A percentile compares a stretch with the other conserved stretches of the same genome.
These are phyloP conservation scores for Neoarthrinium moseri DNA, from an alignment of 2,329 filamentous ascomycete genomes.

Conservation along the genomic window DNA sequence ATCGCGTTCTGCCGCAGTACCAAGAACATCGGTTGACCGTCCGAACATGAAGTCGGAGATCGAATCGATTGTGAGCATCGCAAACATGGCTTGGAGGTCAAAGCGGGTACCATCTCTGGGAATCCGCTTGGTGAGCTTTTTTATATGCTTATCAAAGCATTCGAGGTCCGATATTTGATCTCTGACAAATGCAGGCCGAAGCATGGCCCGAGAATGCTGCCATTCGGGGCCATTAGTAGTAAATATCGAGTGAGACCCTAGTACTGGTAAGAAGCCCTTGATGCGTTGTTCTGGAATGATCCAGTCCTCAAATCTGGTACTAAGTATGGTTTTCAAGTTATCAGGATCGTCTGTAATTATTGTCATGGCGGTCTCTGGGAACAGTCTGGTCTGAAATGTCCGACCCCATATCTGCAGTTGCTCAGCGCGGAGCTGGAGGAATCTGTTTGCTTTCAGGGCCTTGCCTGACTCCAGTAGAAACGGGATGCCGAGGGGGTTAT, in stretches of 20 bases:
- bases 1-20: constrained; percentile 32
- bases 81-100: constrained; percentile 64
- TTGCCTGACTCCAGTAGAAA: constrained; percentile 20
- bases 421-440: constrained; percentile 16
- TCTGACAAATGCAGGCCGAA: constrained; percentile 53
- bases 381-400: constrained; percentile 21
- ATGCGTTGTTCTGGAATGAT: constrained; percentile 37
- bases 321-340: constrained; percentile 10
- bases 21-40: constrained; percentile 39
- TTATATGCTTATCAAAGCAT: constrained; percentile 68
- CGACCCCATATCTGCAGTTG: constrained; percentile 16
- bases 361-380: constrained; percentile 15
- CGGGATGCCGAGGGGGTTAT: constrained; percentile 21
- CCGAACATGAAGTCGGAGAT: constrained; percentile 65
- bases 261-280: constrained; percentile 35
- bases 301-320: constrained; percentile 43
- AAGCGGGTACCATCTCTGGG: constrained; percentile 53
- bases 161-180: constrained; percentile 65
- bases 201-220: constrained; percentile 49
- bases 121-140: constrained; percentile 57
- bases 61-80: constrained; percentile 64
- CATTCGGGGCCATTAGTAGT: constrained; percentile 51
- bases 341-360: constrained; percentile 25
- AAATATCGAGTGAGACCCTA: constrained; percentile 55
- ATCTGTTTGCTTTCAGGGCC: constrained; percentile 12